phyloP scores from a whole-genome alignment of 257 asterid genomes.

The Vinca minor region DNA sequence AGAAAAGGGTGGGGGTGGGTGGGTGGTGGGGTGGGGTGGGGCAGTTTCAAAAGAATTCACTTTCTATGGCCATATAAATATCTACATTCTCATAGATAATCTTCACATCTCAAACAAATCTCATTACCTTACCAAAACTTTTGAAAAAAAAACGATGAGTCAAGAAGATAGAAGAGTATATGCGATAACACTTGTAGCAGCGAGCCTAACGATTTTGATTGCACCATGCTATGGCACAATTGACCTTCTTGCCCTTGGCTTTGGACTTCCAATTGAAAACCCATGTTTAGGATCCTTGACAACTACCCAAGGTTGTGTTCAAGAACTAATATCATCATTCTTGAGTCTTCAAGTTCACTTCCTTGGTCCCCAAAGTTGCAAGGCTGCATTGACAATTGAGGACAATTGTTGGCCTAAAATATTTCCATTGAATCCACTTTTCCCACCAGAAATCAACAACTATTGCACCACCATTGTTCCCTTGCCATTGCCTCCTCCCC shows the following conservation, averaged over 20 bases:
- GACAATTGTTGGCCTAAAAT: constrained; percentile 24
- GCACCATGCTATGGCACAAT: background rate
- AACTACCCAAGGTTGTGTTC: constrained; percentile 15
- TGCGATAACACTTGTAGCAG: background rate
- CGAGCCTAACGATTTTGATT: constrained; percentile 7
- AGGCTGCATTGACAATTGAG: constrained; percentile 15
- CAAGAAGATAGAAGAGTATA: background rate
- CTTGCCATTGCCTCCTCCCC: background rate
- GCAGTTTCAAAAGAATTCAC: background rate
- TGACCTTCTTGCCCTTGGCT: background rate
- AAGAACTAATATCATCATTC: constrained; percentile 18
- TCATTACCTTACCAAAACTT: too few species aligned
- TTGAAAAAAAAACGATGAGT: constrained; percentile 4
- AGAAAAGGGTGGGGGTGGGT: too few species aligned
- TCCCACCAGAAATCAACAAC: constrained; percentile 9
- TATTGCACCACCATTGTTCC: constrained; percentile 3
- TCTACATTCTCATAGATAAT: too few species aligned
- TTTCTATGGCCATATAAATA: background rate
- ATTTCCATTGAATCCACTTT: constrained; percentile 19
- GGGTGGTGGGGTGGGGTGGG: too few species aligned
- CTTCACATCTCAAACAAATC: background rate
- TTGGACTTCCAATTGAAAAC: constrained; percentile 8
- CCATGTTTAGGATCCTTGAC: constrained; percentile 22
- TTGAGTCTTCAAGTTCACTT: constrained; percentile 8
- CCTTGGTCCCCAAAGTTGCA: constrained; percentile 25